Conservation (phyloP, 768 basidiomycete species). For the Polyporus arcularius region DNA sequence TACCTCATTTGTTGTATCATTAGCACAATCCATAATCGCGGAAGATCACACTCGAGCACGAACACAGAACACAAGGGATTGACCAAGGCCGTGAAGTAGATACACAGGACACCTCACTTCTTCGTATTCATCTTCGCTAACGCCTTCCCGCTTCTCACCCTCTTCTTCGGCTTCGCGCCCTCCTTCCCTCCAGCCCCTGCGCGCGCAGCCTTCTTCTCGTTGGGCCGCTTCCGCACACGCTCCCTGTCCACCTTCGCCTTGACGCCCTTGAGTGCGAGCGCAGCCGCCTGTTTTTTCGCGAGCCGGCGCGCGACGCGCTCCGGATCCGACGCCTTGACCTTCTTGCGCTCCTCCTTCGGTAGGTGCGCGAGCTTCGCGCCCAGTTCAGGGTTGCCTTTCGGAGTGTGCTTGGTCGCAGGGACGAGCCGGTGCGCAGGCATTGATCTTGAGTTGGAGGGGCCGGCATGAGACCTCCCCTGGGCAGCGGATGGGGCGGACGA, state of each 20-base stretch:
- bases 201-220: slow-evolving; percentile 33
- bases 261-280: slow-evolving; percentile 46
- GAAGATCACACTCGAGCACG: background rate
- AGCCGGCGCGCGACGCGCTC: slow-evolving; percentile 81
- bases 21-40: slow-evolving; percentile 6
- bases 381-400: slow-evolving; percentile 81
- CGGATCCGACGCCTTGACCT: slow-evolving; percentile 73
- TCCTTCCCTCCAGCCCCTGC: slow-evolving; percentile 18
- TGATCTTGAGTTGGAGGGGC: background rate
- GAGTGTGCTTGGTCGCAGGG: slow-evolving; percentile 35
- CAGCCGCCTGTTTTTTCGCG: slow-evolving; percentile 86
- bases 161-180: slow-evolving; percentile 40
- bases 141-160: slow-evolving; percentile 57
- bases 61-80: background rate
- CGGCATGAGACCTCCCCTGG: background rate
- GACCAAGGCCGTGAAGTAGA: background rate
- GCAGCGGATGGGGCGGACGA: slow-evolving; percentile 23
- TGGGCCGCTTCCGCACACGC: slow-evolving; percentile 45
- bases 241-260: slow-evolving; percentile 42
- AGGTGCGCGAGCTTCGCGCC: slow-evolving; percentile 78
- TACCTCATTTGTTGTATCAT: slow-evolving; percentile 22
- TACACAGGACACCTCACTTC: slow-evolving; percentile 38
- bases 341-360: slow-evolving; percentile 85
- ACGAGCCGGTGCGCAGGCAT: slow-evolving; percentile 7
- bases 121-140: slow-evolving; percentile 57